These are phyloP conservation scores for Lotus japonicus DNA, from an alignment of 306 rosid species.

Conservation along the genomic window DNA sequence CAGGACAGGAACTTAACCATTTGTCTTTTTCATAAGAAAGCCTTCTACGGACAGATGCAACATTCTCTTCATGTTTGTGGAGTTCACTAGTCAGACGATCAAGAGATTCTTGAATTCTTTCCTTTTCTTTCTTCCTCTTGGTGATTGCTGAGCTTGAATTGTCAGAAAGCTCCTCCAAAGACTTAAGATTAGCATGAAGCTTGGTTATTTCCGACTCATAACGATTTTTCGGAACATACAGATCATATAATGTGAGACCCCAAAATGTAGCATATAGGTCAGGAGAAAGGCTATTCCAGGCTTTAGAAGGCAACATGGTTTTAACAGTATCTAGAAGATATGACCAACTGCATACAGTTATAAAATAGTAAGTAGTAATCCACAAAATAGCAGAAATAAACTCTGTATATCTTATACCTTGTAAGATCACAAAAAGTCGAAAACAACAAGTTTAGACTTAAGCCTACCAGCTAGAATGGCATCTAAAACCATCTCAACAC, in stretches of 20 bases:
- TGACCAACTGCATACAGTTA: constrained; percentile 60
- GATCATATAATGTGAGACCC: constrained; percentile 98
- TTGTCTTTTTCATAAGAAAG: constrained; percentile 87
- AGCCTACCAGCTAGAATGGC: constrained; percentile 11
- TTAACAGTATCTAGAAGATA: constrained; percentile 75
- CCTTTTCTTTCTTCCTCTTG: constrained; percentile 96
- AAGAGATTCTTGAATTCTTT: constrained; percentile 92
- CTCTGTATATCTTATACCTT: neutral
- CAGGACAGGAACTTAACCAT: constrained; percentile 97
- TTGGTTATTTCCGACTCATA: constrained; percentile 85
- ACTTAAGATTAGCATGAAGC: constrained; percentile 82
- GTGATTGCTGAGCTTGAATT: constrained; percentile 93
- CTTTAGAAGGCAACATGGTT: constrained; percentile 87
- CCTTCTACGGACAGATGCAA: constrained; percentile 75
- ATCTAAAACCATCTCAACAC: neutral
- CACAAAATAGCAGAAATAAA: neutral
- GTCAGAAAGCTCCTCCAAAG: constrained; percentile 92
- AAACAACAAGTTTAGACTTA: neutral
- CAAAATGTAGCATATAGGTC: constrained; percentile 94
- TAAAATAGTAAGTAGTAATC: constrained; percentile 3
- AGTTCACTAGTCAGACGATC: constrained; percentile 84
- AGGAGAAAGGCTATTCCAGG: constrained; percentile 98
- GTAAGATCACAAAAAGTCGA: neutral
- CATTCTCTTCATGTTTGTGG: constrained; percentile 79
- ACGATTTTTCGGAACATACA: constrained; percentile 84